Evolutionary conservation across 495 filamentous ascomycete genomes (phyloP), one percentile per base, ranked within the genome.

Genomic region (Penicillium salamii): DNA sequence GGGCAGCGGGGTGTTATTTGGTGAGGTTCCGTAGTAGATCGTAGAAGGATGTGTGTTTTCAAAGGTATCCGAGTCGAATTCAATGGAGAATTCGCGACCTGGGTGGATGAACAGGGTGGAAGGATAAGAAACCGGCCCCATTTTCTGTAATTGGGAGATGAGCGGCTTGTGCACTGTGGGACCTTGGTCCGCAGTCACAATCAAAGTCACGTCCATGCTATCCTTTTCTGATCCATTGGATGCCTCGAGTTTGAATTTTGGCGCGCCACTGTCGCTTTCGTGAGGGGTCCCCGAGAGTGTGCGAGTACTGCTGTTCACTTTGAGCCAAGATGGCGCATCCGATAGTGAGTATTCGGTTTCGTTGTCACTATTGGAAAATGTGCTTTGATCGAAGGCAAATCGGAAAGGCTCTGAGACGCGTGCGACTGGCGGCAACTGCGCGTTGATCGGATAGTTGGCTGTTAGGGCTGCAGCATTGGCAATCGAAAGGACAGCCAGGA

Each of bases 1-100:
- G 28, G 91, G 91, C 32, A 96, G 70, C 24, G 92, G 91, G 6
- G 86, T 85, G 57, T 91, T 88, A 51, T 91, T 83, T 5, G 72
- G 70, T 31, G 87, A 85, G 9, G 86, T 83, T 18, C 90, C 87
- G 59, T 95, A 93, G 65, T 91, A 96, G 19, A 74, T 68, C 26
- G 76, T 80, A 8, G 70, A 68, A 24, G 63, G 59, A 35, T 66
- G 63, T 1, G 74, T 77, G 42, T 74, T 70, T 19, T 63, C 61
- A 48, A 81, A 81, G 6, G 74, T 80, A 3, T 67, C 65, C n/a
- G 61, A 42, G 26, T 75, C 72, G 31, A 81, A 79, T 3, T 63
- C 45, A 35, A 81, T 66, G 7, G 65, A 67, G 34, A 81, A 74
- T 3, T 67, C 52, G 34, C 59, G 62, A 32, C 69, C 72, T 4